Conservation (phyloP, 2,329 filamentous ascomycete genomes). For the Penicillium sp. region DNA sequence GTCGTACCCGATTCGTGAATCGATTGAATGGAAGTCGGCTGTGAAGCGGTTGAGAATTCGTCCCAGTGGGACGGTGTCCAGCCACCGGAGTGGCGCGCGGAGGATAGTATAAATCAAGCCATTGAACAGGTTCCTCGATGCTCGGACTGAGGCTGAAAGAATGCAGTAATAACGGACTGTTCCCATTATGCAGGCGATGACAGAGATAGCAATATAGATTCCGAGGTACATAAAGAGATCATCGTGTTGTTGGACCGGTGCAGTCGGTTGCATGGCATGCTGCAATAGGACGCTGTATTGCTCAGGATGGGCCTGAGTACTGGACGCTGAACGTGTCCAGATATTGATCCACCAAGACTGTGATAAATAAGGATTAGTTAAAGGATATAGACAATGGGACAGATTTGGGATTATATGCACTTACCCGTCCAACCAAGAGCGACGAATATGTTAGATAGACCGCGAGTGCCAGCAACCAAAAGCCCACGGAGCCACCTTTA, state of each 20-base stretch:
- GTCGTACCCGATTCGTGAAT: conserved; percentile 65
- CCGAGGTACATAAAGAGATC: conserved; percentile 60
- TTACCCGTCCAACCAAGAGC: conserved; percentile 54
- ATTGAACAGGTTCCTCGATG: conserved; percentile 67
- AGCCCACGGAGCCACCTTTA: conserved; percentile 62
- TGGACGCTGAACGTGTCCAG: conserved; percentile 43
- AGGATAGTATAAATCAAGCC: conserved; percentile 67
- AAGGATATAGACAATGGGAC: background rate
- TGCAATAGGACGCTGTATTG: conserved; percentile 18
- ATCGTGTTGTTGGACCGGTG: conserved; percentile 35
- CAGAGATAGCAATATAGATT: conserved; percentile 64
- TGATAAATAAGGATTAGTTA: conserved; percentile 3
- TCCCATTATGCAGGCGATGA: conserved; percentile 58
- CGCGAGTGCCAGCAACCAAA: conserved; percentile 58
- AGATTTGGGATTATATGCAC: conserved; percentile 17
- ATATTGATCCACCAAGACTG: conserved; percentile 51
- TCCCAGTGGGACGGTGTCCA: conserved; percentile 76
- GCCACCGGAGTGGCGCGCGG: conserved; percentile 72
- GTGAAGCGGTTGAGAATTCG: conserved; percentile 77
- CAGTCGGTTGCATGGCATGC: conserved; percentile 12
- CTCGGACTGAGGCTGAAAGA: conserved; percentile 65
- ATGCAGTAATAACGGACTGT: conserved; percentile 64
- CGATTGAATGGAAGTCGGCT: conserved; percentile 72
- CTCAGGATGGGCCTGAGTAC: conserved; percentile 16
- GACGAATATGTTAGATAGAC: conserved; percentile 58